Evolutionary conservation across 768 basidiomycete genomes (phyloP), one percentile per base, ranked within the genome.

Genomic region (Auricularia cornea): DNA sequence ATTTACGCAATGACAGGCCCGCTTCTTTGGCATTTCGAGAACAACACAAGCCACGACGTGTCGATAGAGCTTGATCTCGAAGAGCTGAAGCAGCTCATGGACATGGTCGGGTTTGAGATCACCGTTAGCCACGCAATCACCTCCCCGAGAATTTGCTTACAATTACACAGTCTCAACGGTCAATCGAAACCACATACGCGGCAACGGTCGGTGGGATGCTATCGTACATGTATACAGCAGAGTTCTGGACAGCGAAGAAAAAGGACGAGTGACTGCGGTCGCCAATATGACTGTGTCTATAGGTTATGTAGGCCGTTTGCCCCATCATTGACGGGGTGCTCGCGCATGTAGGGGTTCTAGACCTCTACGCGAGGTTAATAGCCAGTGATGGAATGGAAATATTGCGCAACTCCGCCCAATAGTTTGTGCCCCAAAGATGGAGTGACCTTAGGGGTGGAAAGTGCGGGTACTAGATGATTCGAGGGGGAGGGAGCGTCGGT

Each of bases 21-120:
- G 0, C 76, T 96, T 1, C 76, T 98, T n/a, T 98, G 96, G 95
- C 96, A 98, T 72, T 98, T 87, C 74, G 95, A 98, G 70, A 95
- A 96, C 74, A 94, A 92, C 70, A 80, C 72, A 62, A 84, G 85
- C 48, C 84, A 86, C 66, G 92, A 96, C 66, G 81, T 85, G 0
- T 93, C 91, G 1, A 81, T 98, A 38, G 95, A 98, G 74, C 80
- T 98, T 20, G 88, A 87, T 69, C 75, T 98, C n/a, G 90, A 92
- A 64, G 94, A 98, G 70, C 82, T 97, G 40, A 96, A 94, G 71
- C 73, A 74, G 0, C 80, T 98, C 5, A 88, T 85, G 2, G 79
- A 79, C 28, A 76, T 77, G 57, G 83, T 97, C 12, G 94, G 96
- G 0, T 96, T 98, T 67, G 85, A 86, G 66, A 77, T 98, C 62